phyloP scores from a whole-genome alignment of 129 eudicot genomes.

The Apium graveolens region DNA sequence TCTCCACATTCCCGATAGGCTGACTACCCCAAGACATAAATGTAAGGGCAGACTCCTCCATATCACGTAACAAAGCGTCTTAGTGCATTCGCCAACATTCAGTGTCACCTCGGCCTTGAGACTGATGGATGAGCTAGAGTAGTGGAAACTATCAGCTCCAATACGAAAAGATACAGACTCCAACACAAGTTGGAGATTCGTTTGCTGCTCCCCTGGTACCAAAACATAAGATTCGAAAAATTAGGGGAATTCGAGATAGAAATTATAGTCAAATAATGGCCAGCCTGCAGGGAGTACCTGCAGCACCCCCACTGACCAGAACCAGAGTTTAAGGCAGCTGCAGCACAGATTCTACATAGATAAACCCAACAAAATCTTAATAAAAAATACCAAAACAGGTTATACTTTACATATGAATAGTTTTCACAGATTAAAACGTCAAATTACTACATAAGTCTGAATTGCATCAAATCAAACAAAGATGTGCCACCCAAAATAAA shows the following conservation, averaged over 20 bases:
- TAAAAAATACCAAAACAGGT: neutral
- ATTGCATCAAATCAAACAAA: neutral
- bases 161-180: neutral
- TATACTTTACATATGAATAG: neutral
- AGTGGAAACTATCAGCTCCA: neutral
- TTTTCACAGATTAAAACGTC: neutral
- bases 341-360: conserved; percentile 22
- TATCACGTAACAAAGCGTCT: conserved; percentile 27
- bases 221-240: neutral
- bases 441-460: neutral
- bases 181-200: conserved; percentile 18
- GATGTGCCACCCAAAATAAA: neutral
- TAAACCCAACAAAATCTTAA: neutral
- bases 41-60: conserved; percentile 25
- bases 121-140: conserved; percentile 30
- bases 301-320: conserved; percentile 18
- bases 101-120: conserved; percentile 51
- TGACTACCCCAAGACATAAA: neutral
- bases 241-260: neutral
- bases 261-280: neutral
- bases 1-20: neutral
- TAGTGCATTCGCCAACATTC: conserved; percentile 33
- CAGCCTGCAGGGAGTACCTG: conserved; percentile 21
- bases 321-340: conserved; percentile 20
- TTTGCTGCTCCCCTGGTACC: conserved; percentile 24